These are phyloP conservation scores for Curvularia hawaiiensis DNA, from an alignment of 2,329 filamentous ascomycete species.

Conservation along the genomic window DNA sequence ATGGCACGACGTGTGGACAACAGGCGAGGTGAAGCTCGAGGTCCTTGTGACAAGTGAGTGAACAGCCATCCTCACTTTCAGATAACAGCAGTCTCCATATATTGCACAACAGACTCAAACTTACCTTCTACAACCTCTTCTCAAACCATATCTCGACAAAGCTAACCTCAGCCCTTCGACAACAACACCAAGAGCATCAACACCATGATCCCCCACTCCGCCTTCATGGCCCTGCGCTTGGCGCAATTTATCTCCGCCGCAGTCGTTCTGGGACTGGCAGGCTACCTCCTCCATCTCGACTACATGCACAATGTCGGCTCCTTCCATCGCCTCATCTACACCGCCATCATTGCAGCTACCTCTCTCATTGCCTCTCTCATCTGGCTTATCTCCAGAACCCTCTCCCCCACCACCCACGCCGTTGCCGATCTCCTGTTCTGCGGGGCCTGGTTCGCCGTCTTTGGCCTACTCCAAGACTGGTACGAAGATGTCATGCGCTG, in stretches of 20 bases:
- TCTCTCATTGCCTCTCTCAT: slow-evolving; percentile 50
- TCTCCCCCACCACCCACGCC: slow-evolving; percentile 69
- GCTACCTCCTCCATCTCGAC: slow-evolving; percentile 24
- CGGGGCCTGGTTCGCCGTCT: slow-evolving; percentile 65
- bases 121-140: background rate
- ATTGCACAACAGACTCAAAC: background rate
- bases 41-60: background rate
- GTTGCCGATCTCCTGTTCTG: slow-evolving; percentile 72
- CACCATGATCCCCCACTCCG: slow-evolving; percentile 50
- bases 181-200: background rate
- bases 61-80: background rate
- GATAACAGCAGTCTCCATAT: no score
- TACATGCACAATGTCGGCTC: slow-evolving; percentile 56
- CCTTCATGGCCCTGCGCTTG: slow-evolving; percentile 62
- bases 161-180: no score
- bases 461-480: slow-evolving; percentile 48
- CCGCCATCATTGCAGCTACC: slow-evolving; percentile 70
- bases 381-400: slow-evolving; percentile 50
- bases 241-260: slow-evolving; percentile 70
- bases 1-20: background rate
- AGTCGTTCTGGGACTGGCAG: slow-evolving; percentile 51
- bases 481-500: slow-evolving; percentile 25
- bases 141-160: background rate
- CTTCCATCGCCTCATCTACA: slow-evolving; percentile 73
- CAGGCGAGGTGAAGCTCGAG: background rate